Evolutionary conservation across 306 rosid genomes (phyloP), one percentile per base, ranked within the genome.

Genomic region (Trichosanthes cucumerina): DNA sequence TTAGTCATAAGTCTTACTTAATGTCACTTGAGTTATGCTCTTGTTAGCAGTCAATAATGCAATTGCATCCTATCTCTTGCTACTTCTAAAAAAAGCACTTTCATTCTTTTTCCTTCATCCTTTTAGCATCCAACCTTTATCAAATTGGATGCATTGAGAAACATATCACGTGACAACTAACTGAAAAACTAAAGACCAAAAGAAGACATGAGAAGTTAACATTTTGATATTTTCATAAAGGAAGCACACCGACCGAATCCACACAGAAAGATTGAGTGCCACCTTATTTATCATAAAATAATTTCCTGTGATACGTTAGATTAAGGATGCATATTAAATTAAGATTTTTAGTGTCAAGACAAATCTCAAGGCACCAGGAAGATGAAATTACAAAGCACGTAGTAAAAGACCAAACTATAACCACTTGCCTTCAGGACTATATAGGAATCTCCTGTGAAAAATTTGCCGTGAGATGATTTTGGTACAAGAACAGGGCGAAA

Each of bases 371-470:
- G 71, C 43, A 64, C 44, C 28, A 28, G 36, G 68, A 60, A 64
- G 71, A 6, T 64, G 70, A 33, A 64, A 64, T 64, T 60, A 34
- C 11, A 33, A 73, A 73, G 78, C 60, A 50, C 3, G 10, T 16
- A 18, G 41, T 47, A 73, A 26, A 24, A 26, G 34, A 49, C 18
- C 26, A 73, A 49, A 73, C 44, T 23, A 73, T 49, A 73, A 18
- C 31, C 44, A 68, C 89, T 90, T 86, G 89, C 99, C 89, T 96
- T 93, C 80, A 96, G 79, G 84, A 96, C 83, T 77, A 96, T 75
- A 82, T 96, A 96, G 39, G 98, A 93, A 84, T 96, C 99, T 41
- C 99, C 99, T 0, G 83, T 90, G 86, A 84, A 92, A 85, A 96
- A 96, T 31, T 90, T 92, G 7, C 99, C 99, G 83, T 85, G 34